A percentile compares a stretch with the other conserved stretches of the same genome.
These are phyloP conservation scores for Penicillium ochrochloron DNA, from an alignment of 495 filamentous ascomycete genomes.

Conservation along the genomic window DNA sequence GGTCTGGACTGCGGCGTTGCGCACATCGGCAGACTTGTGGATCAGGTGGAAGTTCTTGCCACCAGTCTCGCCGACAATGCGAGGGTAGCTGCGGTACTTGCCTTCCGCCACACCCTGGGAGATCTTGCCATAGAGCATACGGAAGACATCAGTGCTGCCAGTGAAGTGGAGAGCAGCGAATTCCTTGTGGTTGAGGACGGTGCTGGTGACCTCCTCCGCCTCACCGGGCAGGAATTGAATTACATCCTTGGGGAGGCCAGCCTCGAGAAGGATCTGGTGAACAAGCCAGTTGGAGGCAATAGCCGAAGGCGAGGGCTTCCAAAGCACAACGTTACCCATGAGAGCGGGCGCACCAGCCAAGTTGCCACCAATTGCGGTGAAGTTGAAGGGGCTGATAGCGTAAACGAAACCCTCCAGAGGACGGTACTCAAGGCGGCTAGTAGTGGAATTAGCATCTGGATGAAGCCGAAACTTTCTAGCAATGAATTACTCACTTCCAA, in stretches of 20 bases:
- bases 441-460: conserved; percentile 9
- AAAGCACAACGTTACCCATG: conserved; percentile 85
- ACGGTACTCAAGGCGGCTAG: conserved; percentile 73
- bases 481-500: conserved; percentile 63
- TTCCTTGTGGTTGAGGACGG: conserved; percentile 68
- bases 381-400: conserved; percentile 86
- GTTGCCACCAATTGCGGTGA: conserved; percentile 86
- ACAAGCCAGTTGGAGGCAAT: conserved; percentile 79
- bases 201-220: conserved; percentile 74
- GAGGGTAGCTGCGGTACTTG: conserved; percentile 75
- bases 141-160: conserved; percentile 83
- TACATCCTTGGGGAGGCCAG: conserved; percentile 76
- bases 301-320: conserved; percentile 82
- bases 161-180: conserved; percentile 84
- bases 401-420: conserved; percentile 88
- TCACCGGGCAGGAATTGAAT: conserved; percentile 86
- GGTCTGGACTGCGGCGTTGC: conserved; percentile 77
- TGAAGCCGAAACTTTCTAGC: not conserved
- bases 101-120: conserved; percentile 71
- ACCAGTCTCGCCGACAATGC: conserved; percentile 84
- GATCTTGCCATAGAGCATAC: conserved; percentile 76
- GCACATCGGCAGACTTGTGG: conserved; percentile 72
- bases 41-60: conserved; percentile 90
- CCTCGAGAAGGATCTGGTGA: conserved; percentile 82
- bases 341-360: conserved; percentile 75